Base-by-base conservation (phyloP, 1,284 basidiomycete species). In the Ceratobasidium sp. region DNA sequence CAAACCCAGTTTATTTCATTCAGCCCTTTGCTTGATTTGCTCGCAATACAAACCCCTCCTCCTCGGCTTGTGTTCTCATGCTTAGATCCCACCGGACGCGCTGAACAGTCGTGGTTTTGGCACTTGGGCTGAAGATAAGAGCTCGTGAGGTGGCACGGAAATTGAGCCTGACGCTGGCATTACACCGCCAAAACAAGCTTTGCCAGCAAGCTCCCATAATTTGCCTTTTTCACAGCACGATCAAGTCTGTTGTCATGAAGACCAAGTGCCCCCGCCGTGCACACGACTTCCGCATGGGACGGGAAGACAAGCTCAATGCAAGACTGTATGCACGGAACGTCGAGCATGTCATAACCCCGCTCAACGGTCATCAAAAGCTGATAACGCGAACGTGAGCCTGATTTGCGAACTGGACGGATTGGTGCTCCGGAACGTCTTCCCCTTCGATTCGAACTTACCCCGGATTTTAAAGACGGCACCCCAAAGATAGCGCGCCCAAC, bases 391-490 rank as follows among this genome's bases (percentile, higher is more conserved):
- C 30, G 55, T 32, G 14, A 38, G 16, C 55, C 44, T 58, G n/a
- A 38, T 58, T 58, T n/a, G 35, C 32, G 54, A 5, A 57, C n/a
- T 11, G 18, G 32, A 38, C 32, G 21, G 55, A 58, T 58, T 58
- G 55, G 18, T 55, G 32, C 55, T 58, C 43, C 55, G 18, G 35
- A 28, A 54, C 50, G 50, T 49, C 47, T 18, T 49, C 35, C 28
- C 28, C 16, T 63, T 64, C 62, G 26, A 38, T 49, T 64, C 62
- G 46, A 64, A 64, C 46, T 63, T 64, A 52, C 62, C 62, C 62
- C 62, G 62, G 41, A 64, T 50, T 50, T 64, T 38, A 30, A 58
- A 38, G 30, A 13, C 26, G 18, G 35, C 47, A 64, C 62, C 62
- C 47, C 62, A 64, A 64, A 52, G 47, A 49, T 49, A 52, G 8